A percentile compares a stretch with the other conserved stretches of the same genome.
These are phyloP conservation scores for Stachybotrys chlorohalonatus DNA, from an alignment of 2,329 filamentous ascomycete genomes.

Conservation along the genomic window DNA sequence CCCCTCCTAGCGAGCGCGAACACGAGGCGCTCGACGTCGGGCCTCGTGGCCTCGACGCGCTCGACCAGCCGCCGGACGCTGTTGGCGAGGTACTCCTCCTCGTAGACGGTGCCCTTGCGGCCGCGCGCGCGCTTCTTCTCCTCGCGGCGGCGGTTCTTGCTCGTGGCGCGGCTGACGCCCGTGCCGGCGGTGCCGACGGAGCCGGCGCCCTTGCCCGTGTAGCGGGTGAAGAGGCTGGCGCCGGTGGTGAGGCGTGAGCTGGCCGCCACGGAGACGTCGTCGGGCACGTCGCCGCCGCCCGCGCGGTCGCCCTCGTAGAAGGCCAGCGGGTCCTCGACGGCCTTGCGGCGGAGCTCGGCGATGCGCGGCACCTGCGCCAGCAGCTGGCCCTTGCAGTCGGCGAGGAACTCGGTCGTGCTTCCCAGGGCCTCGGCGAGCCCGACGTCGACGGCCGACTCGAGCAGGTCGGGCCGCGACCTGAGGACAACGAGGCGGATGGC, in stretches of 20 bases:
- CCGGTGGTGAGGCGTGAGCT: conserved; percentile 70
- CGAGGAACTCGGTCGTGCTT: conserved; percentile 79
- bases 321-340: conserved; percentile 73
- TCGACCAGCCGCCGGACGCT: conserved; percentile 77
- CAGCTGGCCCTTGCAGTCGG: conserved; percentile 84
- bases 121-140: conserved; percentile 92
- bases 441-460: conserved; percentile 62
- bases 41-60: conserved; percentile 62
- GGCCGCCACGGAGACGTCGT: conserved; percentile 85
- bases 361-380: conserved; percentile 79
- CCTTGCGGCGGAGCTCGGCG: conserved; percentile 70
- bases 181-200: conserved; percentile 62
- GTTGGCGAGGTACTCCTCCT: conserved; percentile 93
- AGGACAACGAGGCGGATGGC: conserved; percentile 71
- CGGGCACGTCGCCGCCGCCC: conserved; percentile 64
- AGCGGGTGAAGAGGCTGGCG: conserved; percentile 86
- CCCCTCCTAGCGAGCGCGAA: conserved; percentile 67
- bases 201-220: conserved; percentile 58
- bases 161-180: conserved; percentile 67
- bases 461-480: conserved; percentile 49
- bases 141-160: conserved; percentile 80
- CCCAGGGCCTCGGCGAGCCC: conserved; percentile 75
- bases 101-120: conserved; percentile 95
- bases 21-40: conserved; percentile 67
- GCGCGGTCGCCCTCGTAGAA: conserved; percentile 76